A percentile compares a stretch with the other conserved stretches of the same genome.
phyloP scores from a whole-genome alignment of 108 stramenopile genomes.

The Skeletonema grethae region DNA sequence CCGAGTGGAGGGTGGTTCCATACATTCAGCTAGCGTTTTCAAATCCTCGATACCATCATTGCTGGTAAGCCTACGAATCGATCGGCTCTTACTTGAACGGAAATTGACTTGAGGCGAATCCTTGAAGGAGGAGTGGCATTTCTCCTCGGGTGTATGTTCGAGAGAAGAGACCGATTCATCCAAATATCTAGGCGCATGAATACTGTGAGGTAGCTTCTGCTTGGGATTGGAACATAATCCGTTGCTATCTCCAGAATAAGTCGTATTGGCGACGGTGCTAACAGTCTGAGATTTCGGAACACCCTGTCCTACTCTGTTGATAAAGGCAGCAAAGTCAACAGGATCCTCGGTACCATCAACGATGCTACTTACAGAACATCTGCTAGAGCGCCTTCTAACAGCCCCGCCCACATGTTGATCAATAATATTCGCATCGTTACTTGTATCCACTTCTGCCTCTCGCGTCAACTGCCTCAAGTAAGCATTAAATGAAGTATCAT shows the following conservation, averaged over 20 bases:
- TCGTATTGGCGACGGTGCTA: background rate
- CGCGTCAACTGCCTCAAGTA: background rate
- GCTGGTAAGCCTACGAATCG: background rate
- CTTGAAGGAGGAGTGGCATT: background rate
- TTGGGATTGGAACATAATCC: background rate
- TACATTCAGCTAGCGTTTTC: background rate
- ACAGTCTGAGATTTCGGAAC: background rate
- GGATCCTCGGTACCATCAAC: background rate
- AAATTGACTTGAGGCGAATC: background rate
- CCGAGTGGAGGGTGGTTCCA: background rate
- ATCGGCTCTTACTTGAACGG: background rate
- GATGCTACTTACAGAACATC: background rate
- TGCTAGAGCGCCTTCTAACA: background rate
- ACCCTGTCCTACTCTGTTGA: background rate
- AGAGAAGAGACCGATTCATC: conserved; percentile 4
- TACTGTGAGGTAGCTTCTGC: background rate
- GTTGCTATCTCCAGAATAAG: background rate
- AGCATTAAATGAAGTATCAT: background rate
- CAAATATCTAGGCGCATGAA: background rate
- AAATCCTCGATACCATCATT: background rate
- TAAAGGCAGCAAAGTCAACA: background rate
- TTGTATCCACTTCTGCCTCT: background rate
- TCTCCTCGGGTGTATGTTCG: background rate
- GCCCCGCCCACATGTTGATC: background rate
- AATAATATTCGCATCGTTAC: background rate